Evolutionary conservation across 768 basidiomycete genomes (phyloP), one percentile per base, ranked within the genome.

Genomic region (Termitomyces sp.): DNA sequence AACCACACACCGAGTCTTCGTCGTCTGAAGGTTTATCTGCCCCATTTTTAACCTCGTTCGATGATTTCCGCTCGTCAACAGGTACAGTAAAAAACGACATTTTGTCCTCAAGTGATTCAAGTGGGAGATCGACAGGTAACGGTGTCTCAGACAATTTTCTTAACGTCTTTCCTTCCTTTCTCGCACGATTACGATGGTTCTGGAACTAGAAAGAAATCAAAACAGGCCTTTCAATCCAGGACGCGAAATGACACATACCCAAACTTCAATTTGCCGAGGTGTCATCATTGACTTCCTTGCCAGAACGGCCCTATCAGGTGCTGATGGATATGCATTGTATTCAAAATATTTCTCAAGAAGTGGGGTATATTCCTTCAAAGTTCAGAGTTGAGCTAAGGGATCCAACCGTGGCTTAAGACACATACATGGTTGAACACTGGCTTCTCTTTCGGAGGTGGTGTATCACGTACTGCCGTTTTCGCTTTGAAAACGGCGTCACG

Each of bases 201-300:
- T 84, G 83, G 54, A 84, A 84, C n/a, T n/a, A n/a, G n/a, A n/a
- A n/a, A n/a, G n/a, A n/a, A n/a, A n/a, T n/a, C n/a, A n/a, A n/a
- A n/a, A n/a, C n/a, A n/a, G n/a, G n/a, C n/a, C n/a, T n/a, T n/a
- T n/a, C n/a, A n/a, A n/a, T n/a, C n/a, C n/a, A n/a, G n/a, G n/a
- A n/a, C n/a, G n/a, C n/a, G n/a, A n/a, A n/a, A n/a, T n/a, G n/a
- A n/a, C n/a, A n/a, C n/a, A n/a, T n/a, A n/a, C n/a, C 83, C 83
- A 85, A 53, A 83, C 78, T 64, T 81, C 78, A 6, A 85, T 81
- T 58, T 85, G 82, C 0, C 76, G 61, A 0, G 65, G 65, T 0
- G 75, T 66, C 81, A 84, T 83, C 34, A 65, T 63, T 0, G 78
- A 74, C 50, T 78, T 78, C 20, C 68, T 57, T 0, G 83, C 83